Evolutionary conservation across 2,329 filamentous ascomycete species (phyloP).

Genomic region (Trichoderma harzianum): DNA sequence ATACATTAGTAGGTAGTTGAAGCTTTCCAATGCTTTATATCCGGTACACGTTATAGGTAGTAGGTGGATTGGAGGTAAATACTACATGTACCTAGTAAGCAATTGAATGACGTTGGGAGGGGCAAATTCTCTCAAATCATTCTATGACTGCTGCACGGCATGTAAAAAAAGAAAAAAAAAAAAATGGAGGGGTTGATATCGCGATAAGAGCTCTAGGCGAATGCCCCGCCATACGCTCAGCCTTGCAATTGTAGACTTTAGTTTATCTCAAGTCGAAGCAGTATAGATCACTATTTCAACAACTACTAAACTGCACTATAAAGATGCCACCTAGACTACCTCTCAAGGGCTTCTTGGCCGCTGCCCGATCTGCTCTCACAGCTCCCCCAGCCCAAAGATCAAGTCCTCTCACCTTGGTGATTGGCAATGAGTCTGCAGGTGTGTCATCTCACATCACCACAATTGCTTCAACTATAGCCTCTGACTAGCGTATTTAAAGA

Average conservation of each 20-base stretch:
- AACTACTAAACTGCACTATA: not conserved
- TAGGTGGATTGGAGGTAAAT: too few relatives aligned
- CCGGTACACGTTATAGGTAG: too few relatives aligned
- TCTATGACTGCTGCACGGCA: not conserved
- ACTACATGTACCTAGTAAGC: too few relatives aligned
- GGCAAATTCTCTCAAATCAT: not conserved
- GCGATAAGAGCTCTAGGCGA: not conserved
- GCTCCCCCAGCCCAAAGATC: conserved; percentile 43
- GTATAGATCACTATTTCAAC: not conserved
- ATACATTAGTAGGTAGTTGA: too few relatives aligned
- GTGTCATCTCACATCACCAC: conserved; percentile 6
- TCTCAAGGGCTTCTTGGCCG: conserved; percentile 49
- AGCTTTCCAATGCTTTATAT: too few relatives aligned
- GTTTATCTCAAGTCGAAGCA: not conserved
- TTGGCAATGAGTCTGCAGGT: conserved; percentile 68
- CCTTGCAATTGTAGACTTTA: not conserved
- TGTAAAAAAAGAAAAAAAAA: too few relatives aligned
- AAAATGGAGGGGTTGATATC: not conserved
- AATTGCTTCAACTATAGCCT: not conserved
- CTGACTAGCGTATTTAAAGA: conserved; percentile 46
- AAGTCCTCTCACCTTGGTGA: conserved; percentile 56
- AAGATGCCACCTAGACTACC: conserved; percentile 36
- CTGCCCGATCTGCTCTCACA: conserved; percentile 46
- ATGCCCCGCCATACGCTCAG: not conserved
- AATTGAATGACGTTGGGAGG: not conserved